Evolutionary conservation across 176 grass and related monocot genomes (phyloP).

Genomic region (Zea mays): DNA sequence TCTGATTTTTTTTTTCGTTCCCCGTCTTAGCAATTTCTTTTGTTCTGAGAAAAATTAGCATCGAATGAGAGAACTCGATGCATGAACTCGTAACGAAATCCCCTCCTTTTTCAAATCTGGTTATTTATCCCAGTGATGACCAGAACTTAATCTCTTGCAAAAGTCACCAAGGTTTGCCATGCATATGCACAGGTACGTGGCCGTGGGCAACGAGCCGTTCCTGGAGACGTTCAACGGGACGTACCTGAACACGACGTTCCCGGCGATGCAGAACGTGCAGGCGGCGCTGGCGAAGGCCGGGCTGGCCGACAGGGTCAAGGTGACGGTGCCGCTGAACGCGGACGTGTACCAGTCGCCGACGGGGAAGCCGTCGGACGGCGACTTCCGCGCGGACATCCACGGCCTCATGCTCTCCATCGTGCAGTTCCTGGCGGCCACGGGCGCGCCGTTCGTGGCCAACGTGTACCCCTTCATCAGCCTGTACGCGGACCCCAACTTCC

Average conservation of each 20-base stretch:
- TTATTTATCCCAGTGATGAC: too few relatives aligned
- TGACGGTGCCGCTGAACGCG: slow-evolving; percentile 76
- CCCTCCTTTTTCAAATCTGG: neutral
- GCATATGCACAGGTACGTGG: slow-evolving; percentile 48
- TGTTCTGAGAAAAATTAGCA: neutral
- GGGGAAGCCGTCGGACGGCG: slow-evolving; percentile 68
- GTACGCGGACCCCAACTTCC: slow-evolving; percentile 72
- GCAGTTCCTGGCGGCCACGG: slow-evolving; percentile 64
- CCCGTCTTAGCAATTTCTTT: neutral
- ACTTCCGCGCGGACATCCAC: slow-evolving; percentile 76
- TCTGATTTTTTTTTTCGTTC: neutral
- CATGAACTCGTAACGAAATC: too few relatives aligned
- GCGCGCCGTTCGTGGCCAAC: slow-evolving; percentile 66
- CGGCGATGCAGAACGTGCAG: slow-evolving; percentile 83
- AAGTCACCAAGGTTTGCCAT: too few relatives aligned
- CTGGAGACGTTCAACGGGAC: slow-evolving; percentile 70
- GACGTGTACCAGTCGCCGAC: slow-evolving; percentile 65
- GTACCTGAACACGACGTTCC: slow-evolving; percentile 71
- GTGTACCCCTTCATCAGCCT: slow-evolving; percentile 91
- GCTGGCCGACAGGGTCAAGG: slow-evolving; percentile 56
- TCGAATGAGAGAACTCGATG: neutral
- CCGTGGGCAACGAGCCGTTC: slow-evolving; percentile 86
- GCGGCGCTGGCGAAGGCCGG: slow-evolving; percentile 72
- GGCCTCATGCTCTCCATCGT: slow-evolving; percentile 63
- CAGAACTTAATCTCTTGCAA: too few relatives aligned